A percentile compares a stretch with the other conserved stretches of the same genome.
Conservation (phyloP, 805 yeast species). For the Candida nanaspora region DNA sequence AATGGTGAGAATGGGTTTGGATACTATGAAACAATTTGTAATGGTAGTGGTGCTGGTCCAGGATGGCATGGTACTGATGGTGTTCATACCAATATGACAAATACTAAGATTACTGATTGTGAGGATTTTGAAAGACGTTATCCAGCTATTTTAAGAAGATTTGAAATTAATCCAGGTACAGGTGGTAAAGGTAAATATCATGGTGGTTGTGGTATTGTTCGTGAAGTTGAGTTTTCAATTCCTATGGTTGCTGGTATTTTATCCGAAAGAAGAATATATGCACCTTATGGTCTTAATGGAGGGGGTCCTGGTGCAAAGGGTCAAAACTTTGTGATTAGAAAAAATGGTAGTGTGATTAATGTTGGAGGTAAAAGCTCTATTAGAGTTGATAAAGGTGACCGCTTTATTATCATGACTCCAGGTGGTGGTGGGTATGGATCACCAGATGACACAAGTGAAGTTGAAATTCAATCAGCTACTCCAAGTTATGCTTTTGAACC, state of each 20-base stretch:
- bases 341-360: conserved; percentile 12
- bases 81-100: conserved; percentile 47
- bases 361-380: conserved; percentile 19
- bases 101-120: conserved; percentile 47
- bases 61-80: conserved; percentile 38
- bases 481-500: conserved; percentile 4
- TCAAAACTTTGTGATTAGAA: conserved; percentile 13
- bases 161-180: conserved; percentile 31
- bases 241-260: conserved; percentile 21
- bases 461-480: neutral
- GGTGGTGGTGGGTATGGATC: conserved; percentile 29
- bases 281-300: conserved; percentile 40
- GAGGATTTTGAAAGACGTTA: conserved; percentile 45
- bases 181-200: conserved; percentile 39
- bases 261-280: conserved; percentile 35
- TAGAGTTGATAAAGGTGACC: conserved; percentile 20
- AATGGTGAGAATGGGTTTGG: conserved; percentile 40
- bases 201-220: conserved; percentile 43
- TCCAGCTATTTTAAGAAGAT: conserved; percentile 41
- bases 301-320: conserved; percentile 38
- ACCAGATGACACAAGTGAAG: conserved; percentile 10
- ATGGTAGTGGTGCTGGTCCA: conserved; percentile 46
- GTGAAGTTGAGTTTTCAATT: conserved; percentile 27
- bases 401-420: conserved; percentile 20
- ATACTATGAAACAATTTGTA: conserved; percentile 45